Base-by-base conservation (phyloP, 352 stramenopile species). In the Pythium myriotylum region DNA sequence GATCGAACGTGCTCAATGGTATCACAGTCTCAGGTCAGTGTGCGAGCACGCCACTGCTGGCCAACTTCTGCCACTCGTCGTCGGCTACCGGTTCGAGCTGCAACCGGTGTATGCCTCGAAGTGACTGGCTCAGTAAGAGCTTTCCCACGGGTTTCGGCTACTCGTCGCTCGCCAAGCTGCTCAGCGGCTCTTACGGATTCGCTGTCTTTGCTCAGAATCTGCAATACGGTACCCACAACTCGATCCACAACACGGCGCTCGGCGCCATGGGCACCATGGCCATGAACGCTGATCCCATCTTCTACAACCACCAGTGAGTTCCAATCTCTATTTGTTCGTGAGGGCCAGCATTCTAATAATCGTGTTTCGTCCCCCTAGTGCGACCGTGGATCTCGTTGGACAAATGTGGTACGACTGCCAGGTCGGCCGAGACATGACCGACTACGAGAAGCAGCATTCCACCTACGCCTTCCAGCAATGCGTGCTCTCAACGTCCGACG, bases 251-350 rank as follows among this genome's bases (percentile, higher is more conserved):
- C 50, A 60, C 70, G 19, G 67, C 79, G 2, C 65, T 73, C 35
- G 68, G 69, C 4, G 53, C 61, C 19, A 63, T 63, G 53, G 61
- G 61, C 53, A 70, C 74, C 4, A 84, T 94, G 68, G 72, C 59
- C 14, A 79, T 70, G 17, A 79, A 77, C 6, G 79, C 77, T 29
- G 84, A 94, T 32, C 81, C 83, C 10, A 79, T 92, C 46, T 94
- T 88, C 68, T 92, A 81, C 72, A 79, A 68, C 51, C 81, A 89
- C 48, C 84, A 91, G 79, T 91, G 85, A 52, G 81, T 88, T 9
- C 41, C 8, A 29, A 0, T 33, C 32, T 26, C 50, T n/a, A n/a
- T n/a, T n/a, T n/a, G n/a, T n/a, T n/a, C n/a, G n/a, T n/a, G n/a
- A n/a, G n/a, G n/a, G n/a, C n/a, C n/a, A n/a, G n/a, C n/a, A n/a